Conservation (phyloP, 2,329 filamentous ascomycete species). For the Phaeoacremonium minimum region DNA sequence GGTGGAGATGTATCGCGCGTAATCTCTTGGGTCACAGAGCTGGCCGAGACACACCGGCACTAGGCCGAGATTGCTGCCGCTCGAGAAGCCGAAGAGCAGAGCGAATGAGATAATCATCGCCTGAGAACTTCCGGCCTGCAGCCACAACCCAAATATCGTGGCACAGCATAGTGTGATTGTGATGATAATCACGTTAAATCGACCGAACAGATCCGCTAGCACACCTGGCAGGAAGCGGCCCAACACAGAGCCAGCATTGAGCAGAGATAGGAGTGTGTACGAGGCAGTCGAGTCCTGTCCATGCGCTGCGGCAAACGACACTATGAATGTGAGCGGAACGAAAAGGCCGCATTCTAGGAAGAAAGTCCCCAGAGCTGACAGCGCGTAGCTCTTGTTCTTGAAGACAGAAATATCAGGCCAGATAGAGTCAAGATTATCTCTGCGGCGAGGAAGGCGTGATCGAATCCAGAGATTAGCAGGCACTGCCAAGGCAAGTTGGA, state of each 20-base stretch:
- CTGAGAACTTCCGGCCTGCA: slow-evolving; percentile 52
- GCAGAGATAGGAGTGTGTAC: slow-evolving; percentile 73
- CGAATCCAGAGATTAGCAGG: slow-evolving; percentile 43
- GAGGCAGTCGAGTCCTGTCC: slow-evolving; percentile 57
- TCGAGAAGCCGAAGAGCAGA: slow-evolving; percentile 73
- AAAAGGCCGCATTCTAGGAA: slow-evolving; percentile 69
- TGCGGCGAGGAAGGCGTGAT: slow-evolving; percentile 43
- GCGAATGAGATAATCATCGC: slow-evolving; percentile 63
- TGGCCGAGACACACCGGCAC: slow-evolving; percentile 79
- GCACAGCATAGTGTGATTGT: slow-evolving; percentile 55
- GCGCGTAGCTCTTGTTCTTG: slow-evolving; percentile 51
- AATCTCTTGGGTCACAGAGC: slow-evolving; percentile 70
- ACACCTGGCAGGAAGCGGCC: slow-evolving; percentile 75
- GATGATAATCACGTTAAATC: slow-evolving; percentile 76
- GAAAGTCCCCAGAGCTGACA: slow-evolving; percentile 61
- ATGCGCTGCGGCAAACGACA: slow-evolving; percentile 62
- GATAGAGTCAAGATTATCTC: slow-evolving; percentile 21
- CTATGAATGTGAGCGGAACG: slow-evolving; percentile 72
- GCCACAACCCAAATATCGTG: slow-evolving; percentile 64
- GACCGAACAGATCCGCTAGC: slow-evolving; percentile 69
- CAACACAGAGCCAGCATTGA: slow-evolving; percentile 74
- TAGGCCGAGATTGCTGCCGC: slow-evolving; percentile 72
- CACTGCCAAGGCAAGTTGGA: slow-evolving; percentile 39
- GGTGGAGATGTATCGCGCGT: slow-evolving; percentile 80
- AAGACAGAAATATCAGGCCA: slow-evolving; percentile 61